Evolutionary conservation across 2,329 filamentous ascomycete genomes (phyloP), one percentile per base, ranked within the genome.

Genomic region (Clarireedia sp.): DNA sequence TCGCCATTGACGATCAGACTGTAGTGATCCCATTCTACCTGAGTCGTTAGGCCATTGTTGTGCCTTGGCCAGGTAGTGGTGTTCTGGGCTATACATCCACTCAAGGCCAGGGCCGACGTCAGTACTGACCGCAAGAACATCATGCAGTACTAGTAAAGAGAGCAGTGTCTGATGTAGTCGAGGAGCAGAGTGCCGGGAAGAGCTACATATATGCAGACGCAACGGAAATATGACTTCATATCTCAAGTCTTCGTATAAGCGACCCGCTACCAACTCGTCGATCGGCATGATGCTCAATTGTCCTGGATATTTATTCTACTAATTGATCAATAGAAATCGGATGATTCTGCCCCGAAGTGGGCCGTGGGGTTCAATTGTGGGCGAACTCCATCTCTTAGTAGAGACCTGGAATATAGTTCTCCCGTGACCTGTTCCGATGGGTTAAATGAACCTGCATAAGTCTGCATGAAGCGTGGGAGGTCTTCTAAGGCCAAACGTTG

Each of bases 1-100:
- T 55, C 37, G 14, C 52, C 52, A 44, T 55, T 44, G 16, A 55
- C 19, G 7, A 37, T 50, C 24, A 55, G 26, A 43, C 52, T 55
- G 21, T 55, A 55, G 5, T 55, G 46, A 44, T 55, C 52, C 52
- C 52, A 55, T 17, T 55, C 52, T 24, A 55, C 16, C 37, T 50
- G 45, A 29, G 52, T 55, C 17, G 52, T 50, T 9, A 55, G 38
- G 12, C 52, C 52, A 37, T 55, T 55, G 24, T 55, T 50, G 19
- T 50, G 52, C 37, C 14, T 26, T 37, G 52, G 52, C 52, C 52
- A 55, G 41, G 52, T 41, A 8, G 24, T 37, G 40, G 17, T 50
- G 23, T 24, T 55, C 17, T 50, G 46, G 7, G 52, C 52, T n/a
- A 55, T n/a, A 14, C 52, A 55, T 36, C 36, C 40, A 21, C 37